Evolutionary conservation across 2,329 filamentous ascomycete species (phyloP).

Genomic region (Paecilomyces sp.): DNA sequence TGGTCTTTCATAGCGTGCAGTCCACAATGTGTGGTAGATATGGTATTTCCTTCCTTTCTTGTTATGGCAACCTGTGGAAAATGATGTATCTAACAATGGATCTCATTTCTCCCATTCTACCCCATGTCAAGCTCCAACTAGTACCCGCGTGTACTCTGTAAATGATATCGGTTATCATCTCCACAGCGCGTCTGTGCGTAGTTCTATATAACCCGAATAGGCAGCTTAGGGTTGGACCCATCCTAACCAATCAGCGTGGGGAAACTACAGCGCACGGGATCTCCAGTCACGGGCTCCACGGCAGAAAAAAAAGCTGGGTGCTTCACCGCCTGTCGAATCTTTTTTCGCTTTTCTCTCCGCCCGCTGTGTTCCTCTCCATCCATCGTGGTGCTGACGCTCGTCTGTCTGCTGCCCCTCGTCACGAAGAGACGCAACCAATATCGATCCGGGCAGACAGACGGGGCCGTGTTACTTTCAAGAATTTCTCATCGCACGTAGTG

Average conservation of each 20-base stretch:
- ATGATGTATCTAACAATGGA: background rate
- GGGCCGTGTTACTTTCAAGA: background rate
- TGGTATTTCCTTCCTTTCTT: background rate
- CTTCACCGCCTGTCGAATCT: background rate
- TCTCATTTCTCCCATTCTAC: background rate
- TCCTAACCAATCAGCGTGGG: background rate
- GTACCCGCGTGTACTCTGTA: background rate
- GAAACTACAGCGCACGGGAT: background rate
- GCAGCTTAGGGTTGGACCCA: background rate
- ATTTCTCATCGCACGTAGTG: background rate
- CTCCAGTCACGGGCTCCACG: background rate
- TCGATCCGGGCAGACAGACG: conserved; percentile 2
- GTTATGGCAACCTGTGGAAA: background rate
- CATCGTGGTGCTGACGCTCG: background rate
- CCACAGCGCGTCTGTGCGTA: background rate
- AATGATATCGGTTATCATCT: background rate
- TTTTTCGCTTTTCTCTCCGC: background rate
- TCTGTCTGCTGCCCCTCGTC: conserved; percentile 1
- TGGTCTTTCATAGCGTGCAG: background rate
- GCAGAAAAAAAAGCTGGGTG: background rate
- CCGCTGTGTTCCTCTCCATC: background rate
- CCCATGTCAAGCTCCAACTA: background rate
- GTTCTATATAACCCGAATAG: background rate
- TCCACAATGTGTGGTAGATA: background rate
- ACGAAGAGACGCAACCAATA: background rate